Evolutionary conservation across 140 eudicot species (phyloP).

Genomic region (Flaveria floridana): DNA sequence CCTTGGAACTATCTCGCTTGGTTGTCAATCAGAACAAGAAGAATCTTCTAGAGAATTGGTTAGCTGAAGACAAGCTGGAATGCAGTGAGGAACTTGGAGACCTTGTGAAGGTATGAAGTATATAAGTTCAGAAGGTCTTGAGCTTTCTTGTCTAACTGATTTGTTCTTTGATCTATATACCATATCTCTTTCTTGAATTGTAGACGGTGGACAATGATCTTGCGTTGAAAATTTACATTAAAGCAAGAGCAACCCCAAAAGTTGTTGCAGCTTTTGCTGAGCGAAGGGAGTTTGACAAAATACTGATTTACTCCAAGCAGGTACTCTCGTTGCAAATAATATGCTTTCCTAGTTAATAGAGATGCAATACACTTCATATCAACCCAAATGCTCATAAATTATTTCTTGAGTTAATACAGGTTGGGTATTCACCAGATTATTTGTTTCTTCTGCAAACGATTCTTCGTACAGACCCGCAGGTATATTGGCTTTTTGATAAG

Average conservation of each 20-base stretch:
- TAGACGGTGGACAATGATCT: conserved; percentile 98
- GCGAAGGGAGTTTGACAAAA: conserved; percentile 95
- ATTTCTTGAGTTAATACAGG: conserved; percentile 46
- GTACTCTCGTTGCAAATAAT: conserved; percentile 49
- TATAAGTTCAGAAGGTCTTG: not conserved
- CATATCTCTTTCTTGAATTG: conserved; percentile 12
- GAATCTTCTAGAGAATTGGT: conserved; percentile 94
- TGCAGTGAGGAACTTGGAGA: conserved; percentile 99
- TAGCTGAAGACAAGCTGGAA: conserved; percentile 97
- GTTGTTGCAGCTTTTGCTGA: conserved; percentile 99
- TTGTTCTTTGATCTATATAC: not conserved
- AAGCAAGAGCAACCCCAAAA: conserved; percentile 99
- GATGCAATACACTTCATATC: not conserved
- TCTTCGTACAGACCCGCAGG: conserved; percentile 97
- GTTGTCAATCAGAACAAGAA: conserved; percentile 98
- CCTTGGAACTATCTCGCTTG: conserved; percentile 93
- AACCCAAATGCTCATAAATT: not conserved
- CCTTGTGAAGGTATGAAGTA: conserved; percentile 76
- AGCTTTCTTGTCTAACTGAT: not conserved
- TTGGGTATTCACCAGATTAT: conserved; percentile 98
- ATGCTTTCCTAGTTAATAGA: conserved; percentile 4
- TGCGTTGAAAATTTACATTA: conserved; percentile 85
- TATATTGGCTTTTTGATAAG: conserved; percentile 28
- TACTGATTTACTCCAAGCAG: conserved; percentile 95
- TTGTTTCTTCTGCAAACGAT: conserved; percentile 98